Conservation (phyloP, 768 basidiomycete genomes). For the Phanerochaete sordida region DNA sequence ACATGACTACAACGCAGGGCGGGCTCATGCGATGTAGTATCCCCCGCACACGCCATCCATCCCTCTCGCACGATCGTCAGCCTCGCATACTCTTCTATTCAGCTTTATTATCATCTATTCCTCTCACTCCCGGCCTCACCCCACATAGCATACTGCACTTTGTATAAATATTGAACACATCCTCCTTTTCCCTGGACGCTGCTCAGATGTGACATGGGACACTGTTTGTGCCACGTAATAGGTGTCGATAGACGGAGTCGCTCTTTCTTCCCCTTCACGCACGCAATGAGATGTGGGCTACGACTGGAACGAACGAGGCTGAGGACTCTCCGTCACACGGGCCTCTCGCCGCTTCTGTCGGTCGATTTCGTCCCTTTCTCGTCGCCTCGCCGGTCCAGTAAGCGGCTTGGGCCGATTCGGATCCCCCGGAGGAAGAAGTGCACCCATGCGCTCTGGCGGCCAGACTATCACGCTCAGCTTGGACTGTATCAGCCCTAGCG, state of each 20-base stretch:
- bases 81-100: conserved; percentile 2
- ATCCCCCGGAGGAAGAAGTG: conserved; percentile 16
- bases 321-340: conserved; percentile 28
- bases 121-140: conserved; percentile 3
- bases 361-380: conserved; percentile 35
- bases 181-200: not conserved
- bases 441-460: conserved; percentile 25
- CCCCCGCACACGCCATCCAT: conserved; percentile 8
- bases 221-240: not conserved
- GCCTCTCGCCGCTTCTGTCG: conserved; percentile 35
- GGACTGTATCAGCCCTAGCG: conserved; percentile 25
- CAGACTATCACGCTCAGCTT: conserved; percentile 27
- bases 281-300: too few species aligned
- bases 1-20: conserved; percentile 22
- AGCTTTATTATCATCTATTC: not conserved
- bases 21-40: conserved; percentile 25
- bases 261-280: too few species aligned
- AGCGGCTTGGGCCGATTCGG: conserved; percentile 10
- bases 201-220: conserved; percentile 1
- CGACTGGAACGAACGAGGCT: too few species aligned
- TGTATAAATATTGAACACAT: conserved; percentile 8
- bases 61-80: not conserved
- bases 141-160: conserved; percentile 5
- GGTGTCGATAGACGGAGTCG: not conserved
- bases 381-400: conserved; percentile 24